Percentiles rank a stretch among this genome's conserved stretches.
These are phyloP conservation scores for Ustilago xerochloae DNA, from an alignment of 1,284 basidiomycete species.

Conservation along the genomic window DNA sequence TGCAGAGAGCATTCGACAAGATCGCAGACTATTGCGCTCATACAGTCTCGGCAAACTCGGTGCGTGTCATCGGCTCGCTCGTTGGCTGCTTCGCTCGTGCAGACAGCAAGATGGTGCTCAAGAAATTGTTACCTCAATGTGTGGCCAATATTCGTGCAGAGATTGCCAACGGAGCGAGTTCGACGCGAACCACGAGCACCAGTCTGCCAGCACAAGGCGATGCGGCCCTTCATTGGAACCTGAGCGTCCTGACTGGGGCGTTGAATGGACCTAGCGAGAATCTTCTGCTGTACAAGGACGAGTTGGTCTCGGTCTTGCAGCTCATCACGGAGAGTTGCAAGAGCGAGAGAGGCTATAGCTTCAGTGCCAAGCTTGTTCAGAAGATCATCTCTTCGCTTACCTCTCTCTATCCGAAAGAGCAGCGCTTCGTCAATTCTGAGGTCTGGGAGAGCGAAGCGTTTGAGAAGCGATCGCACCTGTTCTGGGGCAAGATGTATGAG, in stretches of 20 bases:
- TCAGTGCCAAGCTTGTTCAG: slow-evolving; percentile 82
- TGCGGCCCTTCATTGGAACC: slow-evolving; percentile 91
- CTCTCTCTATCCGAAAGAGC: slow-evolving; percentile 82
- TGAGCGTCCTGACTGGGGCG: slow-evolving; percentile 63
- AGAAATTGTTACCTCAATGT: slow-evolving; percentile 84
- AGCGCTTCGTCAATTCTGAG: slow-evolving; percentile 83
- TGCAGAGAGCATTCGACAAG: slow-evolving; percentile 85
- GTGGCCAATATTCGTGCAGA: slow-evolving; percentile 84
- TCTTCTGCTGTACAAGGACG: slow-evolving; percentile 77
- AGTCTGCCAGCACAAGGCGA: slow-evolving; percentile 85
- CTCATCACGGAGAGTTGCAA: slow-evolving; percentile 82
- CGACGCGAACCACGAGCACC: slow-evolving; percentile 86
- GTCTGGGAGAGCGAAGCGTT: slow-evolving; percentile 86
- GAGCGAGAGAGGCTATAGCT: slow-evolving; percentile 88
- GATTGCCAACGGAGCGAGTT: slow-evolving; percentile 90
- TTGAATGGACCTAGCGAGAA: slow-evolving; percentile 49
- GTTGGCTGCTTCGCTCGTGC: slow-evolving; percentile 86
- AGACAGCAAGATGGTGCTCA: slow-evolving; percentile 80
- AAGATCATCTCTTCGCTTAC: slow-evolving; percentile 82
- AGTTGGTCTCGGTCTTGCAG: slow-evolving; percentile 77
- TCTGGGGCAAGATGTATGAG: slow-evolving; percentile 87
- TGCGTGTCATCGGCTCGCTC: slow-evolving; percentile 88
- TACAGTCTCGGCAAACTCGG: slow-evolving; percentile 80
- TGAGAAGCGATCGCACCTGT: slow-evolving; percentile 77
- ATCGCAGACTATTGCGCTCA: slow-evolving; percentile 84